These are phyloP conservation scores for Phytophthora idaei DNA, from an alignment of 352 stramenopile species.

Conservation along the genomic window DNA sequence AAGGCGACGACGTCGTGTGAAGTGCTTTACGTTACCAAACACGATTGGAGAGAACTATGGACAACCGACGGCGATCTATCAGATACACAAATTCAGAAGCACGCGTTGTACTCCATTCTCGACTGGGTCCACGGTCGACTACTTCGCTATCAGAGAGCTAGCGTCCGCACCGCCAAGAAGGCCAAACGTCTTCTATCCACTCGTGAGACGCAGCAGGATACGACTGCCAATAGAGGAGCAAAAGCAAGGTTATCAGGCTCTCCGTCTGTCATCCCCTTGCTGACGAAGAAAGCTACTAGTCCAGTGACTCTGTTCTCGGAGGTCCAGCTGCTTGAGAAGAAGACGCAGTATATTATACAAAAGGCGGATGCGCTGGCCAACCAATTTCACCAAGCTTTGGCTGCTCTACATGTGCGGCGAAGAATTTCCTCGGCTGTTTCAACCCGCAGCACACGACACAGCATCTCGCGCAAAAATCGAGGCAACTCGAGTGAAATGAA, in stretches of 20 bases:
- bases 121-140: conserved; percentile 59
- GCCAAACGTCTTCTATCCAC: conserved; percentile 33
- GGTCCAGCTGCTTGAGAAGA: conserved; percentile 55
- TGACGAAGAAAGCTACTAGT: conserved; percentile 9
- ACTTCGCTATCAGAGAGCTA: conserved; percentile 46
- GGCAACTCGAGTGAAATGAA: conserved; percentile 6
- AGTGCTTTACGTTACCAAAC: conserved; percentile 67
- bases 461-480: conserved; percentile 21
- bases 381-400: conserved; percentile 32
- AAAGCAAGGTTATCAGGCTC: conserved; percentile 3
- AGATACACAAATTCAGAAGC: conserved; percentile 57
- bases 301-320: conserved; percentile 41
- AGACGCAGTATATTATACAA: conserved; percentile 59
- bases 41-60: conserved; percentile 73
- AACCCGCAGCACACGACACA: conserved; percentile 13
- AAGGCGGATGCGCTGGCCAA: conserved; percentile 45
- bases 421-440: conserved; percentile 17
- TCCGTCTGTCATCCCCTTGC: not conserved
- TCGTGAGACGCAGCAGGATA: conserved; percentile 8
- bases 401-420: conserved; percentile 7
- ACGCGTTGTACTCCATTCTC: conserved; percentile 62
- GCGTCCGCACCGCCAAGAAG: conserved; percentile 44
- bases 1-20: conserved; percentile 67
- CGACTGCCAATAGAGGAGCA: not conserved
- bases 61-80: conserved; percentile 37